Evolutionary conservation across 108 stramenopile genomes (phyloP).

Genomic region (Stephanodiscus minutulus): DNA sequence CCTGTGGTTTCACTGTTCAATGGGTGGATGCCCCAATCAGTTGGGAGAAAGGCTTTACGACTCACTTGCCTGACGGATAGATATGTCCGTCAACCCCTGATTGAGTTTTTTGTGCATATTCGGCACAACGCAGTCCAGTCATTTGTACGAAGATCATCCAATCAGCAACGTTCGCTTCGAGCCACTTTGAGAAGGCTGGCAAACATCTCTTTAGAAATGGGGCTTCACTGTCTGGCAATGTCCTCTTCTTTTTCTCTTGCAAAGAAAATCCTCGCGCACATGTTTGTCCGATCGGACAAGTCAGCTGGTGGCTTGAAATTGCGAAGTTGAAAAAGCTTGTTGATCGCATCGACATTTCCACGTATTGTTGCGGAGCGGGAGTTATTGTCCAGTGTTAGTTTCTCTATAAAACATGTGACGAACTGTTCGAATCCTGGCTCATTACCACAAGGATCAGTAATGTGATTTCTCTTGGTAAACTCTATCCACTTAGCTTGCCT

Average conservation of each 20-base stretch:
- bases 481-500: conserved; percentile 17
- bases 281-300: background rate
- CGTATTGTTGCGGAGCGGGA: background rate
- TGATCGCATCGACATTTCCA: background rate
- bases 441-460: background rate
- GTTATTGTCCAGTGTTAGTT: background rate
- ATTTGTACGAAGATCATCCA: no score
- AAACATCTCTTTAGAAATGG: conserved; percentile 8
- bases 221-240: conserved; percentile 3
- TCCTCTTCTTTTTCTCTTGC: no score
- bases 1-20: no score
- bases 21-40: background rate
- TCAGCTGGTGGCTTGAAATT: background rate
- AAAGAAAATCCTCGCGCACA: no score
- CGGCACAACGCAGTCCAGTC: background rate
- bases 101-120: background rate
- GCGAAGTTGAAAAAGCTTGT: background rate
- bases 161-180: no score
- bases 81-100: background rate
- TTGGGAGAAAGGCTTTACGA: background rate
- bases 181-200: no score
- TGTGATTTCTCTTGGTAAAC: background rate
- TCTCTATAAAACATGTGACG: background rate
- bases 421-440: background rate
- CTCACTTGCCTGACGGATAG: background rate